Evolutionary conservation across 202 grass and related monocot genomes (phyloP).

Genomic region (Setaria viridis): DNA sequence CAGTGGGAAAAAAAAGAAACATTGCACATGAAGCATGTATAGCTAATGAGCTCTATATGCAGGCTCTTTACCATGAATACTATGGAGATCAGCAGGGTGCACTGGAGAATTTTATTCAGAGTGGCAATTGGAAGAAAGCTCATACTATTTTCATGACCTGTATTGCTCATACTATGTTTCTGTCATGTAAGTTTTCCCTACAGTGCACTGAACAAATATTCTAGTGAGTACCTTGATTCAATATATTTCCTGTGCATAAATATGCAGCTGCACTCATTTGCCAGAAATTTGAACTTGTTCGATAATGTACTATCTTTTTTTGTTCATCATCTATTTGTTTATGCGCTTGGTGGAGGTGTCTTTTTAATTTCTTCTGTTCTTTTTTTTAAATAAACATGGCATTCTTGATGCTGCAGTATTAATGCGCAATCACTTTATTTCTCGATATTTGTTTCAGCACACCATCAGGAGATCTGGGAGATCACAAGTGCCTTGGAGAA

Average conservation of each 20-base stretch:
- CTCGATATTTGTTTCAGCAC: constrained; percentile 51
- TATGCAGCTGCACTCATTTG: not conserved
- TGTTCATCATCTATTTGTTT: constrained; percentile 5
- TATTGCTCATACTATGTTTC: constrained; percentile 84
- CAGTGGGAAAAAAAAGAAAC: not conserved
- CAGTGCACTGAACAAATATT: constrained; percentile 2
- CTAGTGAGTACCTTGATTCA: constrained; percentile 9
- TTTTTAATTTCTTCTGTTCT: constrained; percentile 4
- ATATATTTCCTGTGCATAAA: constrained; percentile 1
- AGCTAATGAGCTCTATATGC: constrained; percentile 38
- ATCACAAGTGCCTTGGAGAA: constrained; percentile 77
- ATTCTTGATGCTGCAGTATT: not conserved
- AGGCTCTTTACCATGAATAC: constrained; percentile 91
- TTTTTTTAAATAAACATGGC: constrained; percentile 2
- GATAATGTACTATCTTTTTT: not conserved
- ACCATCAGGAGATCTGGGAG: constrained; percentile 84
- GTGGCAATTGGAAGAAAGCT: constrained; percentile 83
- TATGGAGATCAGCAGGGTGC: constrained; percentile 66
- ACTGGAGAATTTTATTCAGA: constrained; percentile 82
- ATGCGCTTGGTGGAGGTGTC: constrained; percentile 4
- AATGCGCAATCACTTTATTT: constrained; percentile 31
- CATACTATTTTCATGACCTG: constrained; percentile 91
- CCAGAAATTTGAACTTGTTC: not conserved
- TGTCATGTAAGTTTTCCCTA: constrained; percentile 72
- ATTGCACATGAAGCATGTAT: not conserved